These are phyloP conservation scores for Phylloporus arenicola DNA, from an alignment of 768 basidiomycete species.

Conservation along the genomic window DNA sequence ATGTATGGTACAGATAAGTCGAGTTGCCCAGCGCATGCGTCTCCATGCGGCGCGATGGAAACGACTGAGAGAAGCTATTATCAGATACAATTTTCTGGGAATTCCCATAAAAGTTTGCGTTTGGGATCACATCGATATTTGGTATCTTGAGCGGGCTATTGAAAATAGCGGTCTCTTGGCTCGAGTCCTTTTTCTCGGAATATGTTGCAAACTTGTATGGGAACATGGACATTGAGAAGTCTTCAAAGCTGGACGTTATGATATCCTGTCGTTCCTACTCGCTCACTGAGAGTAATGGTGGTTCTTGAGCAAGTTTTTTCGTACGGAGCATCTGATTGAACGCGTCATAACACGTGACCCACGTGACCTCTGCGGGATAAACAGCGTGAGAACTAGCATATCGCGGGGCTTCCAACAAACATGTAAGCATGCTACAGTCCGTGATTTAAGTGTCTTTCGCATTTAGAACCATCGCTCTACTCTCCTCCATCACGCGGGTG, in stretches of 20 bases:
- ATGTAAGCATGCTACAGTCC: not conserved
- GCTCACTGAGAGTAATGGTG: not conserved
- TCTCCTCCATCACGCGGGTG: slow-evolving; percentile 1
- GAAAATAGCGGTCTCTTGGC: slow-evolving; percentile 3
- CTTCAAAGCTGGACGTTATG: not conserved
- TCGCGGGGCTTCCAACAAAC: too few relatives aligned
- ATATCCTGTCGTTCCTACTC: not conserved
- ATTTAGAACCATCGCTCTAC: not conserved
- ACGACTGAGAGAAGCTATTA: slow-evolving; percentile 3
- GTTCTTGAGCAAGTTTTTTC: not conserved
- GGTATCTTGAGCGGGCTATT: slow-evolving; percentile 7
- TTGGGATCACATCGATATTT: slow-evolving; percentile 4
- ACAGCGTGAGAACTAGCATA: too few relatives aligned
- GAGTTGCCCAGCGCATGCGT: slow-evolving; percentile 6
- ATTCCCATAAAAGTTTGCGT: slow-evolving; percentile 7
- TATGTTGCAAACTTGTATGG: slow-evolving; percentile 17
- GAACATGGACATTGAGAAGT: slow-evolving; percentile 1
- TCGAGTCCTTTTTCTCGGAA: slow-evolving; percentile 9
- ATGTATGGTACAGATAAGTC: slow-evolving; percentile 1
- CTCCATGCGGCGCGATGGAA: slow-evolving; percentile 12
- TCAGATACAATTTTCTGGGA: slow-evolving; percentile 5
- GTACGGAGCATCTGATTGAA: not conserved
- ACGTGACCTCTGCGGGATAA: slow-evolving; percentile 4
- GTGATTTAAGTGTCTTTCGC: not conserved
- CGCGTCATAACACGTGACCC: slow-evolving; percentile 17